These are phyloP conservation scores for Sicyos edulis DNA, from an alignment of 306 rosid genomes.

Conservation along the genomic window DNA sequence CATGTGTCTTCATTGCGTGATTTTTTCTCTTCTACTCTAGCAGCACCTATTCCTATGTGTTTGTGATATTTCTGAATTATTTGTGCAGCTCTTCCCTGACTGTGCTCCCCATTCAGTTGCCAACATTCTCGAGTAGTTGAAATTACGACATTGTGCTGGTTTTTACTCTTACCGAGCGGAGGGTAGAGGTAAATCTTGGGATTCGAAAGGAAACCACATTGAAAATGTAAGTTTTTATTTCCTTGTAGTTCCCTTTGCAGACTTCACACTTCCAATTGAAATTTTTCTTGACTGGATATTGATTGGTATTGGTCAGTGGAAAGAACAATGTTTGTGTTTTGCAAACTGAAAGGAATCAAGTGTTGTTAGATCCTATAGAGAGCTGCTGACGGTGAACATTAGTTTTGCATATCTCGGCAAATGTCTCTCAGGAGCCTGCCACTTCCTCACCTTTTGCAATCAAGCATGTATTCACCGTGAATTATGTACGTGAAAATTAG, in stretches of 20 bases:
- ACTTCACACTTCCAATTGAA: background rate
- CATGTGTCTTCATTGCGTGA: background rate
- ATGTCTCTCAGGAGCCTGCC: conserved; percentile 57
- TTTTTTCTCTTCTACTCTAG: background rate
- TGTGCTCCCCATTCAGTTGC: conserved; percentile 83
- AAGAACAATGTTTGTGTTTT: background rate
- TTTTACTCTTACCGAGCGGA: conserved; percentile 91
- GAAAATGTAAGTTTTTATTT: conserved; percentile 49
- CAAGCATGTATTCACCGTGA: too few species aligned
- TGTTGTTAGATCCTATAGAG: background rate
- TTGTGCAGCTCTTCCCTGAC: conserved; percentile 83
- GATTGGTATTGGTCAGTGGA: background rate
- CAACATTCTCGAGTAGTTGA: conserved; percentile 68
- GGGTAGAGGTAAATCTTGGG: conserved; percentile 73
- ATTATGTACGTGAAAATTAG: too few species aligned
- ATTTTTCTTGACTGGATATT: background rate
- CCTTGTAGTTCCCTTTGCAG: background rate
- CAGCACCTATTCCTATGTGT: background rate
- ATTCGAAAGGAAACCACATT: conserved; percentile 76
- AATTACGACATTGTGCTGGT: conserved; percentile 76
- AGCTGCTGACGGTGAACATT: background rate
- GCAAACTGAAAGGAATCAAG: background rate
- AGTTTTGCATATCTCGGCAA: background rate
- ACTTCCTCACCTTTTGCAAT: conserved; percentile 58
- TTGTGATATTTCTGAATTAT: conserved; percentile 21